A percentile compares a stretch with the other conserved stretches of the same genome.
Evolutionary conservation across 108 stramenopile genomes (phyloP).

Genomic region (Schizochytrium sp.): DNA sequence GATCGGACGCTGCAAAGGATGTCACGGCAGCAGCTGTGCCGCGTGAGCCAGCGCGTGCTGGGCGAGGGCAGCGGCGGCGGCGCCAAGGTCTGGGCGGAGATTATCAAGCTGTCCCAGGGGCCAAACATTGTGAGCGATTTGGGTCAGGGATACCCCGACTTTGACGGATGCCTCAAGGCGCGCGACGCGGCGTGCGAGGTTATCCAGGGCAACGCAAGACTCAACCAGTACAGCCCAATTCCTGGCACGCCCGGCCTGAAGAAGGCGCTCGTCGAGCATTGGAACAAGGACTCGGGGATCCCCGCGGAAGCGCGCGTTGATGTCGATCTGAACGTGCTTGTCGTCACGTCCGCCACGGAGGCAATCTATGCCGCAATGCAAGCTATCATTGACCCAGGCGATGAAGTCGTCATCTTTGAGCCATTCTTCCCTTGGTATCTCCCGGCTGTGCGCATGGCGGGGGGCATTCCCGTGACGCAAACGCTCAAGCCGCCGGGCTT

Average conservation of each 20-base stretch:
- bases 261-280: not conserved
- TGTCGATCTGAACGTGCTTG: constrained; percentile 58
- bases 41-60: not conserved
- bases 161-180: not conserved
- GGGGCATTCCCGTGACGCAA: constrained; percentile 67
- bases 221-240: constrained; percentile 7
- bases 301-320: not conserved
- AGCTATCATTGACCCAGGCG: constrained; percentile 70
- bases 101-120: not conserved
- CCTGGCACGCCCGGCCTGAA: not conserved
- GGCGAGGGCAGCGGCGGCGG: not conserved
- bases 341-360: constrained; percentile 86
- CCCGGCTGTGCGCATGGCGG: constrained; percentile 73
- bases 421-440: constrained; percentile 90
- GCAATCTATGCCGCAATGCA: constrained; percentile 74
- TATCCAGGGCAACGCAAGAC: not conserved
- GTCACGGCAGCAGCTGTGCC: not conserved
- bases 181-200: not conserved
- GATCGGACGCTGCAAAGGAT: not conserved
- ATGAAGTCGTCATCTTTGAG: constrained; percentile 93
- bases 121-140: not conserved
- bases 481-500: constrained; percentile 66
- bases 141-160: not conserved
- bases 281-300: not conserved
- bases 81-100: not conserved